phyloP scores from a whole-genome alignment of 352 stramenopile species.

The Globisporangium nagaii region DNA sequence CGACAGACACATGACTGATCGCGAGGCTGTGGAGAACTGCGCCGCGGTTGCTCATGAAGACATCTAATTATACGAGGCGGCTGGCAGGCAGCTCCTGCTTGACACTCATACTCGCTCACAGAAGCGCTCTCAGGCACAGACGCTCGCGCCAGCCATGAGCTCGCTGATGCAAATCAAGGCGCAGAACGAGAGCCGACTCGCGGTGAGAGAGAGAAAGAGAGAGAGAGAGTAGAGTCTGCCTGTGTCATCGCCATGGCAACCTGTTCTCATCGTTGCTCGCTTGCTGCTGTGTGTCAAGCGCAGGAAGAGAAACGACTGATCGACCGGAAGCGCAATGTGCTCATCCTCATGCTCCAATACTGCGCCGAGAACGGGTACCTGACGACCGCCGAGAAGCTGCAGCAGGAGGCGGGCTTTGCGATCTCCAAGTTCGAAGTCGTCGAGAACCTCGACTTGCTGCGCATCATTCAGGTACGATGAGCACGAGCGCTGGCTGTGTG shows the following conservation, averaged over 20 bases:
- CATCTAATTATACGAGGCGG: too few relatives aligned
- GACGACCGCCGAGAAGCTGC: conserved; percentile 77
- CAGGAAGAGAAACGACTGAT: conserved; percentile 86
- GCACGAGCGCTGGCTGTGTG: not conserved
- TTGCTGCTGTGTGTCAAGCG: not conserved
- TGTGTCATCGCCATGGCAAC: not conserved
- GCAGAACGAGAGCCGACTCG: conserved; percentile 74
- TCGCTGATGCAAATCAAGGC: conserved; percentile 79
- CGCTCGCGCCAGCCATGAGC: conserved; percentile 51
- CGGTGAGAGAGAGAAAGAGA: too few relatives aligned
- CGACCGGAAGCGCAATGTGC: conserved; percentile 79
- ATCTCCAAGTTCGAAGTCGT: conserved; percentile 89
- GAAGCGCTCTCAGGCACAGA: too few relatives aligned
- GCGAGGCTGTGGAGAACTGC: too few relatives aligned
- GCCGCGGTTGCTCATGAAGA: too few relatives aligned
- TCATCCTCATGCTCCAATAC: conserved; percentile 84
- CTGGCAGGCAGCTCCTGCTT: too few relatives aligned
- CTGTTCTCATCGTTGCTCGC: not conserved
- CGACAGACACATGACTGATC: too few relatives aligned
- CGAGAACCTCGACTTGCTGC: conserved; percentile 89
- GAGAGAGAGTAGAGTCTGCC: too few relatives aligned
- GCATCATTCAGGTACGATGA: conserved; percentile 61
- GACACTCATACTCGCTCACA: too few relatives aligned
- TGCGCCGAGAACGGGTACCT: conserved; percentile 85
- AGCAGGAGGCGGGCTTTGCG: conserved; percentile 78